Evolutionary conservation across 192 early-diverging fungal species (phyloP).

Genomic region (Obelidium mucronatum): DNA sequence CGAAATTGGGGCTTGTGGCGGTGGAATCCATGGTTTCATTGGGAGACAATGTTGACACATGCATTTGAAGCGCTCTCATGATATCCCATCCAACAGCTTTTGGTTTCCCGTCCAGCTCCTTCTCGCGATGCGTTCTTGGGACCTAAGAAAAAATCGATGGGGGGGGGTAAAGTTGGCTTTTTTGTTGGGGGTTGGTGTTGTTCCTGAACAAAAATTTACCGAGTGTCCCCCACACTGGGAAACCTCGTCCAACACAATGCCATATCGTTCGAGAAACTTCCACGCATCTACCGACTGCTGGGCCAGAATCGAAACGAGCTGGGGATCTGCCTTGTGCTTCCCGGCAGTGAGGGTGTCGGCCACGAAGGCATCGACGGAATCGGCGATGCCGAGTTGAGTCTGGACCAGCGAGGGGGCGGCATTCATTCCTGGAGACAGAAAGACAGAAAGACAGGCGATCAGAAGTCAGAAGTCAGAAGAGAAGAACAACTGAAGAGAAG

Average conservation of each 20-base stretch:
- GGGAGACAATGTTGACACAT: background rate
- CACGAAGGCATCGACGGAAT: conserved; percentile 2
- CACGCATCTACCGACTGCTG: conserved; percentile 15
- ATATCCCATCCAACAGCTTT: conserved; percentile 48
- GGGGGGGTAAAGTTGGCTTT: no score
- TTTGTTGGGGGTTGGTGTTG: background rate
- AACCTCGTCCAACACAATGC: conserved; percentile 68
- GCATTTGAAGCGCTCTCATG: conserved; percentile 25
- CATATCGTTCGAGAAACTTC: conserved; percentile 12
- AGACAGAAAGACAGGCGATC: no score
- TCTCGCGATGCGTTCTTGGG: conserved; percentile 78
- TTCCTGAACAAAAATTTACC: background rate
- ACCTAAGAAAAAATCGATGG: conserved; percentile 36
- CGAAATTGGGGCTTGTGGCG: background rate
- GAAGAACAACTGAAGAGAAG: no score
- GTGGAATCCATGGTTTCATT: background rate
- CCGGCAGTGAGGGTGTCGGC: conserved; percentile 74
- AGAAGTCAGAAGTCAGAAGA: no score
- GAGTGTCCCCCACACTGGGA: conserved; percentile 87
- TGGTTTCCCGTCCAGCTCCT: conserved; percentile 38
- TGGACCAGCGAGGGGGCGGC: conserved; percentile 6
- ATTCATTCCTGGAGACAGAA: conserved; percentile 39
- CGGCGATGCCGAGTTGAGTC: background rate
- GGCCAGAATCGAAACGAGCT: conserved; percentile 18
- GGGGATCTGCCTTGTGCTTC: conserved; percentile 14